Evolutionary conservation across 208 protist genomes (phyloP).

Genomic region (Acanthamoeba comandoni): DNA sequence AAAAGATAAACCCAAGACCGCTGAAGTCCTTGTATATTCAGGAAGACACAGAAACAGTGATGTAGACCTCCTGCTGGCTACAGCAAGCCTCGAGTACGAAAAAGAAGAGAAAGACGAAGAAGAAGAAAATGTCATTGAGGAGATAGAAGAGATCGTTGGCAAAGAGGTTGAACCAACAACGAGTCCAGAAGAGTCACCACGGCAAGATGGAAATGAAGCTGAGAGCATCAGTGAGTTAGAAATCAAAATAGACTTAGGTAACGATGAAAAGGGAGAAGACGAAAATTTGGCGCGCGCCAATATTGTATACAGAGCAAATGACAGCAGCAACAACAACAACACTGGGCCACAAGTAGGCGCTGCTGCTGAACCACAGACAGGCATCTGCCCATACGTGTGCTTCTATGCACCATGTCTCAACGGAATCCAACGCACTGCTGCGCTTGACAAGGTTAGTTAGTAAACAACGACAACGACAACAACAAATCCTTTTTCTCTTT

Average conservation of each 20-base stretch:
- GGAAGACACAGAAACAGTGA: no score
- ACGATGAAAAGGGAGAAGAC: not conserved
- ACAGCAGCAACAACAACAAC: no score
- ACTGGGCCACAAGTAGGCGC: no score
- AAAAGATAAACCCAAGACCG: no score
- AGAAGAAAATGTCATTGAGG: not conserved
- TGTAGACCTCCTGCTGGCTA: no score
- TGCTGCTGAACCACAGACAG: no score
- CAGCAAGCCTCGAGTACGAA: no score
- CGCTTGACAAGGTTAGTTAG: slow-evolving; percentile 49
- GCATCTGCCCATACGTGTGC: slow-evolving; percentile 67
- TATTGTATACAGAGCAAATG: no score
- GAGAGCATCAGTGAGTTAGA: not conserved
- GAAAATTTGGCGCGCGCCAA: no score
- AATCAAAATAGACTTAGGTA: not conserved
- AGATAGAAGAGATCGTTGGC: not conserved
- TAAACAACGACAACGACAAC: no score
- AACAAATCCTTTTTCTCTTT: no score
- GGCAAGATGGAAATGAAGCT: not conserved
- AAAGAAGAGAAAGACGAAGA: not conserved
- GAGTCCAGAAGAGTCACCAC: not conserved
- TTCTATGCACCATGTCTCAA: not conserved
- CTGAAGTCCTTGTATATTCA: no score
- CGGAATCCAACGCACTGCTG: slow-evolving; percentile 4
- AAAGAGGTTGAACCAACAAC: not conserved